These are phyloP conservation scores for Astragalus membranaceus DNA, from an alignment of 306 rosid species.

Conservation along the genomic window DNA sequence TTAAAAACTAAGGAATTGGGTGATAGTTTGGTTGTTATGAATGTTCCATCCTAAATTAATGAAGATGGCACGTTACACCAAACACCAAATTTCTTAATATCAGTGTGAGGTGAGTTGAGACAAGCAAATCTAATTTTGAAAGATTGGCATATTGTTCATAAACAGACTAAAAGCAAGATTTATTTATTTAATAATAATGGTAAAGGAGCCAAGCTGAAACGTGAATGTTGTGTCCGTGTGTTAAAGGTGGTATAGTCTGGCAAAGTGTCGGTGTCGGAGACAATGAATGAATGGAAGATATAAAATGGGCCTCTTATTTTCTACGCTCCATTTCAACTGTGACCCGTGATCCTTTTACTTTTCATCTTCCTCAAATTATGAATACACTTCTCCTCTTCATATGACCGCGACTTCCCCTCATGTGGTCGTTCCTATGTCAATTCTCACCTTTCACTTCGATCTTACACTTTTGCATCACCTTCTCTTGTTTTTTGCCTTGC, in stretches of 20 bases:
- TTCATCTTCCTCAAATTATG: background rate
- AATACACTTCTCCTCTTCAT: background rate
- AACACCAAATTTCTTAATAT: no score
- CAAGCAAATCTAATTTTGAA: background rate
- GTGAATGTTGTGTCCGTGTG: slow-evolving; percentile 13
- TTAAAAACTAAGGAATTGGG: background rate
- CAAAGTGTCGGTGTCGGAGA: slow-evolving; percentile 36
- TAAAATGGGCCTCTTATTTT: slow-evolving; percentile 5
- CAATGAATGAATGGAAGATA: background rate
- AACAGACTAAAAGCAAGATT: background rate
- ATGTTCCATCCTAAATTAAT: background rate
- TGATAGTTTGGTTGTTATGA: background rate
- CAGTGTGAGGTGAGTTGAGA: no score
- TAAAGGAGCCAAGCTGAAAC: slow-evolving; percentile 17
- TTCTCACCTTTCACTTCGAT: slow-evolving; percentile 2
- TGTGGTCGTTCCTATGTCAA: slow-evolving; percentile 29
- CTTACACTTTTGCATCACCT: background rate
- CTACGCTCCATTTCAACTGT: slow-evolving; percentile 4
- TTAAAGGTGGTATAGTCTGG: slow-evolving; percentile 18
- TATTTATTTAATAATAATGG: background rate
- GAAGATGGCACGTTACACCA: background rate
- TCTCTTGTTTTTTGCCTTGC: no score
- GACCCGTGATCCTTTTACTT: slow-evolving; percentile 4
- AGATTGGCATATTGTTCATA: background rate
- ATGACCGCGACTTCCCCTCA: slow-evolving; percentile 26